Conservation (phyloP, 2,329 filamentous ascomycete species). For the Lachnellula occidentalis region DNA sequence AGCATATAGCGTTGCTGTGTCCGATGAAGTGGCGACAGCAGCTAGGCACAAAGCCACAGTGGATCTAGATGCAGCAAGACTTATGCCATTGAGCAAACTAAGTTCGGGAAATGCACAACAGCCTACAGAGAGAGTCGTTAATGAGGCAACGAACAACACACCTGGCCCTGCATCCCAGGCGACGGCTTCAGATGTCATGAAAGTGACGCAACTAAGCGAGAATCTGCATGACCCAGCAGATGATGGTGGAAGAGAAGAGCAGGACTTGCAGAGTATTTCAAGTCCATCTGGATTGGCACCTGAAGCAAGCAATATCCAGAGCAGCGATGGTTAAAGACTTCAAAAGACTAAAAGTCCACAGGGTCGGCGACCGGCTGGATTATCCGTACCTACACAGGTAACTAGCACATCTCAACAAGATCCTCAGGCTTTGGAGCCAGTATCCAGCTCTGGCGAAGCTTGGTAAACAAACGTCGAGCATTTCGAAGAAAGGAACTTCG, state of each 20-base stretch:
- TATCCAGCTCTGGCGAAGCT: background rate
- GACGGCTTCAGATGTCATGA: background rate
- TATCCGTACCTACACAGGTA: background rate
- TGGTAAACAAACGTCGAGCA: background rate
- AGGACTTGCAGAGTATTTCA: background rate
- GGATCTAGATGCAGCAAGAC: conserved; percentile 39
- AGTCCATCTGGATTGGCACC: background rate
- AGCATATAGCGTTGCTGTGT: conserved; percentile 69
- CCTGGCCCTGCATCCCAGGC: background rate
- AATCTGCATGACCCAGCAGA: conserved; percentile 2
- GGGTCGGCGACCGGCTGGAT: conserved; percentile 2
- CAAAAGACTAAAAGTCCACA: conserved; percentile 2
- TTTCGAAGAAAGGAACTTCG: too few species aligned
- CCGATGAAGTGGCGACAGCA: conserved; percentile 55
- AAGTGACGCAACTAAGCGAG: background rate
- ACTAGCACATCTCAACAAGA: background rate
- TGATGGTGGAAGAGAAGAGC: background rate
- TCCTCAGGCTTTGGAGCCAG: background rate
- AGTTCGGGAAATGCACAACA: background rate
- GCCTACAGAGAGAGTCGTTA: background rate
- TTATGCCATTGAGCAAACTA: background rate
- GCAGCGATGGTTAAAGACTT: background rate
- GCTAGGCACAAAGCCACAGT: conserved; percentile 32
- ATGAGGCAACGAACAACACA: background rate
- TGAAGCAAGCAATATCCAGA: background rate